Evolutionary conservation across 2,329 filamentous ascomycete genomes (phyloP).

Genomic region (Xylaria polymorpha): DNA sequence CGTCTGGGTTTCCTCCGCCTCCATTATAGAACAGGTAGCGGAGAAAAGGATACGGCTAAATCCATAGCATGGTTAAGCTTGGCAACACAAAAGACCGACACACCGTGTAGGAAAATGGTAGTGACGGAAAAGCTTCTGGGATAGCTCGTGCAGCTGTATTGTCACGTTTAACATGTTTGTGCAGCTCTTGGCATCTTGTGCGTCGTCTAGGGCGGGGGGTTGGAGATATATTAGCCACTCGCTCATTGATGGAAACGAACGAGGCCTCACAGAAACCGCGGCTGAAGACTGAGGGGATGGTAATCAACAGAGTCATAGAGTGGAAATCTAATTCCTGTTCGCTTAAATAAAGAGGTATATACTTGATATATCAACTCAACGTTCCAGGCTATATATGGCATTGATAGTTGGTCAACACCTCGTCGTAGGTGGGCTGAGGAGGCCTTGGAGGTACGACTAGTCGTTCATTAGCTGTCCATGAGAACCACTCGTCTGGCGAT

Average conservation of each 20-base stretch:
- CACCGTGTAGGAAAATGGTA: not conserved
- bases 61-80: conserved; percentile 24
- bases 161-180: not conserved
- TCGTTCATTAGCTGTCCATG: not conserved
- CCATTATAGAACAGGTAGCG: conserved; percentile 20
- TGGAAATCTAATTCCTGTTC: not conserved
- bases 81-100: conserved; percentile 10
- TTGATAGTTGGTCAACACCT: not conserved
- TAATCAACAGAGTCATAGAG: not conserved
- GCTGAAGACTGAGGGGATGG: not conserved
- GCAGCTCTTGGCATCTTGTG: not conserved
- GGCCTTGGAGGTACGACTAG: not conserved
- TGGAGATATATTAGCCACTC: not conserved
- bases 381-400: not conserved
- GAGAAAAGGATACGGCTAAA: conserved; percentile 35
- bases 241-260: not conserved
- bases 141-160: not conserved
- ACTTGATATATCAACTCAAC: not conserved
- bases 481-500: not conserved
- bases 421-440: not conserved
- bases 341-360: conserved; percentile 8
- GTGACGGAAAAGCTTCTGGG: conserved; percentile 1
- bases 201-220: not conserved
- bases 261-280: not conserved
- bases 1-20: conserved; percentile 21